phyloP scores from a whole-genome alignment of 2,329 filamentous ascomycete genomes.

The Sclerotinia spermophila region DNA sequence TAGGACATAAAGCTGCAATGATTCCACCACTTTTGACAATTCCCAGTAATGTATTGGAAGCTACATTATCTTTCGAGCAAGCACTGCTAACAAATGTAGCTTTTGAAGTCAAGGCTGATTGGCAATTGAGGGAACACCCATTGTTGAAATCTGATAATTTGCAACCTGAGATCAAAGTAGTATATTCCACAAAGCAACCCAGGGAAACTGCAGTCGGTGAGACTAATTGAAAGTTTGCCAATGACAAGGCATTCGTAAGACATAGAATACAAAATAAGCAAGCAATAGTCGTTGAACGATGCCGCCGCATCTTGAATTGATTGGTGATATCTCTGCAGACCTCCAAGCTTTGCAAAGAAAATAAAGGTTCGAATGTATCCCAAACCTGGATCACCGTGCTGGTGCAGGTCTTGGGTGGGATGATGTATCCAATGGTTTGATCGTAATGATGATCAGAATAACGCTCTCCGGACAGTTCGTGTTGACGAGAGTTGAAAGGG shows the following conservation, averaged over 20 bases:
- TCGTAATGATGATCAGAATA: not conserved
- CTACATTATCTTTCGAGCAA: slow-evolving; percentile 27
- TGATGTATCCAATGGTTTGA: slow-evolving; percentile 10
- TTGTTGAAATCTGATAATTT: slow-evolving; percentile 31
- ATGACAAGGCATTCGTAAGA: slow-evolving; percentile 31
- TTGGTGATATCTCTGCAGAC: slow-evolving; percentile 11
- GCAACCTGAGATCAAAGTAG: slow-evolving; percentile 31
- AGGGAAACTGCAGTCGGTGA: slow-evolving; percentile 27
- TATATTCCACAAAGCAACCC: slow-evolving; percentile 31
- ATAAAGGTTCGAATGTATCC: slow-evolving; percentile 1
- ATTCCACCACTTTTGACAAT: slow-evolving; percentile 34
- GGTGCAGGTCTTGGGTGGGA: not conserved
- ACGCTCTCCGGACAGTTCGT: not conserved
- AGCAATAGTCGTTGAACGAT: slow-evolving; percentile 15
- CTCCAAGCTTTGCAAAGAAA: slow-evolving; percentile 7
- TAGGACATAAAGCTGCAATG: slow-evolving; percentile 32
- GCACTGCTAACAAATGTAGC: slow-evolving; percentile 25
- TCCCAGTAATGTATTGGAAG: slow-evolving; percentile 32
- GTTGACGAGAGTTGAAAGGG: not conserved
- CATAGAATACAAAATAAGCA: slow-evolving; percentile 27
- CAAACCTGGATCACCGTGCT: slow-evolving; percentile 3
- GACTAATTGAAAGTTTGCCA: slow-evolving; percentile 36
- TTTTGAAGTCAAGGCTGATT: slow-evolving; percentile 24
- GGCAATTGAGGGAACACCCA: slow-evolving; percentile 32
- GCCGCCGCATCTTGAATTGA: slow-evolving; percentile 11